Base-by-base conservation (phyloP, 495 filamentous ascomycete species). In the Aspergillus olivimuriae region DNA sequence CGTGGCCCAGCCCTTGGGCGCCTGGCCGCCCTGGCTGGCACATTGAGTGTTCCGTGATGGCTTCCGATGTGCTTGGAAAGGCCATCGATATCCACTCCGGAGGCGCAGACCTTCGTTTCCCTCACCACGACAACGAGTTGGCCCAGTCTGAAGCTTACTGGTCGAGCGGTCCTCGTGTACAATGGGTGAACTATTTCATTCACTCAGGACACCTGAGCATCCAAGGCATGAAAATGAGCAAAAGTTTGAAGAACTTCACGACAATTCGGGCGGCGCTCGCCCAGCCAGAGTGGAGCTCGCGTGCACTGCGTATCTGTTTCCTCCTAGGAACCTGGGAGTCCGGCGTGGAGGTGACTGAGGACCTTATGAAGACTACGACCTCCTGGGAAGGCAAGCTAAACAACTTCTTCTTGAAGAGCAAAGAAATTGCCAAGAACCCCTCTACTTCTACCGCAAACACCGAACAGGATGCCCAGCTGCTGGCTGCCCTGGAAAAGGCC, bases 41-140 rank as follows among this genome's bases (percentile, higher is more conserved):
- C 62, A 96, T 98, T 48, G 91, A 98, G 69, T 98, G 92, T 78
- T 92, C 86, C 1, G 90, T 87, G 2, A 98, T 98, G 92, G 89
- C 90, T 1, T 89, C 84, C 2, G 84, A 87, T 43, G 78, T 85
- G 23, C 71, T 98, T 4, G 92, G 91, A 6, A 69, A 78, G 32
- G 69, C 78, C 42, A 85, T 98, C 62, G 92, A 98, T 64, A 86
- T 97, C 39, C 90, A 97, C 61, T 91, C 86, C 16, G 92, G 92
- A 7, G 92, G 92, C 28, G 83, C 95, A 41, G 92, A 98, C 61
- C 74, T 97, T 40, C 82, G 83, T 5, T 97, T 97, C 62, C 92
- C 92, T 1, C 92, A 98, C 63, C 92, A 96, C 56, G 92, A 96
- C 59, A 97, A 95, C 48, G 91, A 96, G 65, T 68, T 96, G 37